Conservation (phyloP, 169 alveolate species). For the Cryptosporidium parvum region DNA sequence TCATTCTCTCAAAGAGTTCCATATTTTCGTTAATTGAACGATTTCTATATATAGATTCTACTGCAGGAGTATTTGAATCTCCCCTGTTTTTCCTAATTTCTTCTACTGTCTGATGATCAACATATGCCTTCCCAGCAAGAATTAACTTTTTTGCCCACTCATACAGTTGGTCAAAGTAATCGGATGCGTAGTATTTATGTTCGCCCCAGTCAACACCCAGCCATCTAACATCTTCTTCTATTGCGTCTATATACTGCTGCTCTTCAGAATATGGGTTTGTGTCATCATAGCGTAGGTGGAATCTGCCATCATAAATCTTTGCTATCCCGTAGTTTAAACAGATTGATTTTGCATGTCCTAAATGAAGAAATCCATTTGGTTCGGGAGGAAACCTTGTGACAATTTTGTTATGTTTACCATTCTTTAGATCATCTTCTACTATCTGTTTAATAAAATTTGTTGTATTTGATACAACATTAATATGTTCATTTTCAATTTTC, state of each 20-base stretch:
- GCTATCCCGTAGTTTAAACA: constrained; percentile 97
- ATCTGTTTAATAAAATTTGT: constrained; percentile 86
- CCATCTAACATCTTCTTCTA: constrained; percentile 94
- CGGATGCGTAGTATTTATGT: constrained; percentile 94
- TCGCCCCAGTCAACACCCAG: constrained; percentile 96
- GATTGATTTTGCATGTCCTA: constrained; percentile 99
- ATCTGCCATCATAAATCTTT: constrained; percentile 90
- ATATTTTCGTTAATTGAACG: constrained; percentile 96
- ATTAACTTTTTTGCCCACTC: constrained; percentile 96
- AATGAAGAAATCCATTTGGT: constrained; percentile 99
- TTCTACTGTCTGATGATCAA: constrained; percentile 94
- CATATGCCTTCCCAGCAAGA: constrained; percentile 96
- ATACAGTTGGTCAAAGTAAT: constrained; percentile 96
- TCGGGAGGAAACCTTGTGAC: constrained; percentile 99
- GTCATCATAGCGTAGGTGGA: constrained; percentile 98
- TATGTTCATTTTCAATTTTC: constrained; percentile 24
- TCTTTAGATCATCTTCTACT: constrained; percentile 84
- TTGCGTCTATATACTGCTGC: constrained; percentile 93
- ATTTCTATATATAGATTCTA: constrained; percentile 93
- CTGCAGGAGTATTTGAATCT: constrained; percentile 87
- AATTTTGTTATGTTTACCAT: constrained; percentile 82
- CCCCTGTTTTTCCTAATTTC: constrained; percentile 92
- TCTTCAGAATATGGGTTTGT: constrained; percentile 99
- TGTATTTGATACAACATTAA: constrained; percentile 36
- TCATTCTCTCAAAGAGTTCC: constrained; percentile 94